Evolutionary conservation across 202 grass and related monocot species (phyloP).

Genomic region (Bolboschoenoplectus hybrid): DNA sequence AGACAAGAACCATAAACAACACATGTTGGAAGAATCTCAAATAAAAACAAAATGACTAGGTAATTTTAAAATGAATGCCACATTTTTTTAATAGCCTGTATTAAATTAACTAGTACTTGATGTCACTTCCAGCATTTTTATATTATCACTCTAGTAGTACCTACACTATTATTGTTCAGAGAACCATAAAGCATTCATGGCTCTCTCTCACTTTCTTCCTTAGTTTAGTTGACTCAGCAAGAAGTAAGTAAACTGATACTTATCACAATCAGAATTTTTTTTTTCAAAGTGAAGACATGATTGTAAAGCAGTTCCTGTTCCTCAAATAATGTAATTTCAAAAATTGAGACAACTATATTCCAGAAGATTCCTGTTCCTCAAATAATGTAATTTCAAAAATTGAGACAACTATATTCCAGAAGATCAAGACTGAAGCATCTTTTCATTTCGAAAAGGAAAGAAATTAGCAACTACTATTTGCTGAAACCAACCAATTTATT

Average conservation of each 20-base stretch:
- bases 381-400: constrained; percentile 2
- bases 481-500: background rate
- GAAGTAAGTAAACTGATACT: background rate
- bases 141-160: background rate
- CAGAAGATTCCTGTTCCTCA: too few relatives aligned
- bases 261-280: background rate
- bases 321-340: constrained; percentile 1
- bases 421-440: background rate
- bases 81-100: background rate
- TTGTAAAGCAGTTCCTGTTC: constrained; percentile 1
- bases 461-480: background rate
- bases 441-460: background rate
- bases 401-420: background rate
- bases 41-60: background rate
- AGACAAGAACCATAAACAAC: background rate
- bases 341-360: background rate
- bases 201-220: background rate
- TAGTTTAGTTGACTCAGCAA: background rate
- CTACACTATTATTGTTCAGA: background rate
- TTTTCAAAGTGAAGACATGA: background rate
- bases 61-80: background rate
- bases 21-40: background rate
- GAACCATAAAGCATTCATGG: background rate
- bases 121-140: background rate
- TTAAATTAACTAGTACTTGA: background rate